A percentile compares a stretch with the other conserved stretches of the same genome.
Evolutionary conservation across 352 stramenopile genomes (phyloP).

Genomic region (Thalassiosira livingstoniorum): DNA sequence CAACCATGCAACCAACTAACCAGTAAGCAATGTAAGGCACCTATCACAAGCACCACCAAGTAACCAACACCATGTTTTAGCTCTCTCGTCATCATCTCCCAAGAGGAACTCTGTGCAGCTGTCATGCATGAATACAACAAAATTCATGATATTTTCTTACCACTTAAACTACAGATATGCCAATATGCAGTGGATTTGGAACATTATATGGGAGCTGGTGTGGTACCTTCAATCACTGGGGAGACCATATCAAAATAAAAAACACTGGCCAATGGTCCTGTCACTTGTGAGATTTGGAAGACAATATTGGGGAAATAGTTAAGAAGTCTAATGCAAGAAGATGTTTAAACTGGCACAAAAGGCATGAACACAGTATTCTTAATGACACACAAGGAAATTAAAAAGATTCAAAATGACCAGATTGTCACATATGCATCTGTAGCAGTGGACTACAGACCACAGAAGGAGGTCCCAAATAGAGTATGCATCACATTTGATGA

Average conservation of each 20-base stretch:
- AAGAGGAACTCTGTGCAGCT: no score
- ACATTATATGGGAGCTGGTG: not conserved
- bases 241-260: not conserved
- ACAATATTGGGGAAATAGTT: not conserved
- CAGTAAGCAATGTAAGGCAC: no score
- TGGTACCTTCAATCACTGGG: not conserved
- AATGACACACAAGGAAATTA: not conserved
- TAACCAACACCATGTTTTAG: no score
- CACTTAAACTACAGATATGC: no score
- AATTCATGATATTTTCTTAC: no score
- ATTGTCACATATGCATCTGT: slow-evolving; percentile 44
- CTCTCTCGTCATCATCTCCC: no score
- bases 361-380: not conserved
- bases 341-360: not conserved
- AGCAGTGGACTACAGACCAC: slow-evolving; percentile 17
- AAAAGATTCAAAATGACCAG: slow-evolving; percentile 13
- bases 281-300: not conserved
- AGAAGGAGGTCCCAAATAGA: slow-evolving; percentile 47
- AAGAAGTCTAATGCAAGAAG: not conserved
- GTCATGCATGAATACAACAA: no score
- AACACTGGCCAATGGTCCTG: not conserved
- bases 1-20: no score
- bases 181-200: not conserved
- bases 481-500: slow-evolving; percentile 50
- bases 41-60: no score